Evolutionary conservation across 306 rosid species (phyloP), one percentile per base, ranked within the genome.

Genomic region (Rubus idaeus): DNA sequence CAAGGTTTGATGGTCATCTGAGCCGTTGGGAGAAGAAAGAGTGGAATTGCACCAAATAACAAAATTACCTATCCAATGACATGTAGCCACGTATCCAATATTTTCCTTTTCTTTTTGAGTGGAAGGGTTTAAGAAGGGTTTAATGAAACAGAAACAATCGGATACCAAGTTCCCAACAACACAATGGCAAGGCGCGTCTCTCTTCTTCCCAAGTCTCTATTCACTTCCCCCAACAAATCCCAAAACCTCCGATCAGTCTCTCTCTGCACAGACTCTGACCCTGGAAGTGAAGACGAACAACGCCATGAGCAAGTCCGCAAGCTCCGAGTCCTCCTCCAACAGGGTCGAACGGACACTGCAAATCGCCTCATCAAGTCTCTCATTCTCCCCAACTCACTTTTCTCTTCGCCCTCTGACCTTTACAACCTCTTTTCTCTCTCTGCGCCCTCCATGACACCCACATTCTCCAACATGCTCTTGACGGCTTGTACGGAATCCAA

Each of bases 331-430:
- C 83, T 94, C 75, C 83, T 88, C 35, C 81, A 77, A 63, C 79
- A 84, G 52, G 87, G 78, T 46, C 89, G 76, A 35, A 73, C 76
- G 2, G 80, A 80, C 42, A 50, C 84, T 12, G 94, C 91, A 0
- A 65, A 72, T 62, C 67, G 83, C 26, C 74, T 88, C 76, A 79
- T 88, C 88, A 88, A 74, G 60, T 87, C 91, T 37, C 84, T 88
- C 71, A 5, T 91, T 30, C 80, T 46, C 68, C 78, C 92, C 26
- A 77, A 77, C 47, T 77, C 66, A 46, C 73, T 71, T 4, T 87
- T 87, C 60, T 83, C 87, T 46, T 90, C 96, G 4, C 89, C 94
- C 69, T 80, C 74, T 8, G 84, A 93, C 14, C 80, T 91, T 30
- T 79, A 81, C 79, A 5, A 80, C 2, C 77, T 83, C 75, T 68